Percentiles rank a stretch among this genome's conserved stretches.
phyloP scores from a whole-genome alignment of 2,329 filamentous ascomycete species.

The Thermomyces lanuginosus region DNA sequence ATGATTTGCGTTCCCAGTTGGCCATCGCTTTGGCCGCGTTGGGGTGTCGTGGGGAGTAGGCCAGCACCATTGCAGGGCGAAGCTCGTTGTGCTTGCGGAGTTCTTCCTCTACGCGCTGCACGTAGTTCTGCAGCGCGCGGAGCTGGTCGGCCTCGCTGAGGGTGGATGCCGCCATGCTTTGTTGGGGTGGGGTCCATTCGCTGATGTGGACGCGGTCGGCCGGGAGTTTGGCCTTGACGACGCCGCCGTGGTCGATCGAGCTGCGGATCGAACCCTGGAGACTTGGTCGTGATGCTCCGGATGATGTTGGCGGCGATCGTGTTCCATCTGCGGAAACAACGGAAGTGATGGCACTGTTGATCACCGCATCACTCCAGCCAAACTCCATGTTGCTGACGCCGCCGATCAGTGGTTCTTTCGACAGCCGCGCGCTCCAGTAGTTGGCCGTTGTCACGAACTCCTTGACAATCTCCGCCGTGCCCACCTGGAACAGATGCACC shows the following conservation, averaged over 20 bases:
- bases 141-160: slow-evolving; percentile 69
- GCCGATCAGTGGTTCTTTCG: slow-evolving; percentile 80
- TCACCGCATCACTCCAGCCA: slow-evolving; percentile 77
- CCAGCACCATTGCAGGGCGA: slow-evolving; percentile 69
- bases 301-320: slow-evolving; percentile 16
- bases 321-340: slow-evolving; percentile 23
- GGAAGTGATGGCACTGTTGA: slow-evolving; percentile 58
- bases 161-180: slow-evolving; percentile 74
- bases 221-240: slow-evolving; percentile 50
- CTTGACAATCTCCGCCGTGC: slow-evolving; percentile 81
- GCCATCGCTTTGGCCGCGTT: slow-evolving; percentile 75
- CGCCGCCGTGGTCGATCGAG: slow-evolving; percentile 48
- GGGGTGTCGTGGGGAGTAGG: slow-evolving; percentile 68
- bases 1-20: slow-evolving; percentile 94
- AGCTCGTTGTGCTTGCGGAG: slow-evolving; percentile 76
- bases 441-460: slow-evolving; percentile 92
- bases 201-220: slow-evolving; percentile 72
- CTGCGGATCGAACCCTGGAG: slow-evolving; percentile 47
- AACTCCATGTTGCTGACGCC: slow-evolving; percentile 96
- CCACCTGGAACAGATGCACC: slow-evolving; percentile 95
- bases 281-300: slow-evolving; percentile 32
- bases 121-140: slow-evolving; percentile 56
- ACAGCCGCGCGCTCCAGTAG: slow-evolving; percentile 91
- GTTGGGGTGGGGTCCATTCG: slow-evolving; percentile 77
- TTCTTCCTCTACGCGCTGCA: slow-evolving; percentile 71